phyloP scores from a whole-genome alignment of 352 stramenopile genomes.

The Phytophthora chlamydospora region DNA sequence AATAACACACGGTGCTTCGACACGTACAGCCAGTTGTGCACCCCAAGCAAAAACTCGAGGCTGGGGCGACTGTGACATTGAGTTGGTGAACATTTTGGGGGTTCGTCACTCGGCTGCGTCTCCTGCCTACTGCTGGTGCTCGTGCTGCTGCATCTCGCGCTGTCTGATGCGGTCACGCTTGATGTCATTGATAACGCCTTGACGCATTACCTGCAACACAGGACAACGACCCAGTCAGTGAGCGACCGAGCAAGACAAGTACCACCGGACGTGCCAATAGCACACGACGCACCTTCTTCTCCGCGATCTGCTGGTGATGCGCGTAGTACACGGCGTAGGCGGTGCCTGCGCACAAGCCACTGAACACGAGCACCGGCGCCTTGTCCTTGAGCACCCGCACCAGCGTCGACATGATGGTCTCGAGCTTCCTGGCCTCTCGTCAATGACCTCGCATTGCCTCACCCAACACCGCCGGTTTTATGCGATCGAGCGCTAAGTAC shows the following conservation, averaged over 20 bases:
- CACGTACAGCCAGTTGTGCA: too few relatives aligned
- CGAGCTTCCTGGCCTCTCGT: slow-evolving; percentile 10
- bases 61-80: not conserved
- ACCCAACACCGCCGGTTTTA: slow-evolving; percentile 17
- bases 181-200: slow-evolving; percentile 84
- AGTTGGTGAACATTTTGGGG: slow-evolving; percentile 1
- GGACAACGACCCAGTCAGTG: slow-evolving; percentile 2
- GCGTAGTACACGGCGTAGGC: slow-evolving; percentile 77
- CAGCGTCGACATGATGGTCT: slow-evolving; percentile 16
- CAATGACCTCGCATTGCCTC: slow-evolving; percentile 4
- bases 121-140: slow-evolving; percentile 28
- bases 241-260: slow-evolving; percentile 1
- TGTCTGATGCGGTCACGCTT: slow-evolving; percentile 69
- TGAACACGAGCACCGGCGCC: slow-evolving; percentile 57
- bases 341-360: slow-evolving; percentile 43
- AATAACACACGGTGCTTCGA: too few relatives aligned
- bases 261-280: slow-evolving; percentile 8
- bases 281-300: slow-evolving; percentile 66
- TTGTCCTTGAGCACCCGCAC: slow-evolving; percentile 45
- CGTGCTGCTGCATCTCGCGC: slow-evolving; percentile 49
- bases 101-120: slow-evolving; percentile 9
- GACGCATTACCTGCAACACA: slow-evolving; percentile 62
- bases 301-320: slow-evolving; percentile 74
- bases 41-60: not conserved
- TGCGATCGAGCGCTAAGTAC: slow-evolving; percentile 29